Evolutionary conservation across 2,329 filamentous ascomycete genomes (phyloP), one percentile per base, ranked within the genome.

Genomic region (Onygenales sp.): DNA sequence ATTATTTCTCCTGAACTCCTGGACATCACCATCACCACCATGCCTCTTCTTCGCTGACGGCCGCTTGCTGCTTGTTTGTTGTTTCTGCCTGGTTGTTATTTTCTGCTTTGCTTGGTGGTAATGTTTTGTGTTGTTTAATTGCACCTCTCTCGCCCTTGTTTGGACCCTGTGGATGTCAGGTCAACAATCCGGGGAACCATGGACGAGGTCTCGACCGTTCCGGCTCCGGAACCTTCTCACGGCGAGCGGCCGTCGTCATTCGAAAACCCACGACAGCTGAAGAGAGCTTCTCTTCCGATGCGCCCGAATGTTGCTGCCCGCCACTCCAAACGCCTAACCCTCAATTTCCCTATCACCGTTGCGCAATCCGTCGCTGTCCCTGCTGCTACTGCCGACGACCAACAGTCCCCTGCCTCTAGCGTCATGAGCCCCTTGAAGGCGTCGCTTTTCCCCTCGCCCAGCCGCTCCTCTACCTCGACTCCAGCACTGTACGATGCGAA

Each of bases 301-400:
- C 66, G 68, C 54, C 64, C 69, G 31, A 62, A 67, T 58, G 56
- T 58, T 32, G 63, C 64, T 31, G 64, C 70, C 56, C 68, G 71
- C 48, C 73, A 75, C 58, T 59, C 67, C 36, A 76, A 75, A 60
- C 70, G 72, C 7, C 57, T 76, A 39, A 75, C 73, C 10, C 60
- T 76, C 51, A 75, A 75, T 57, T 75, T 75, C 53, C 73, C 73
- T 36, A 72, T 76, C 59, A 46, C 51, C 21, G 46, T 21, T 52
- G 44, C 33, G 10, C 39, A 54, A 56, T 48, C 44, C 49, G 39
- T 53, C 59, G 32, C 53, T 55, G 48, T 58, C 57, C 55, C 63
- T 63, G 50, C 57, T 58, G 5, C 17, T 7, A 5, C 33, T 3
- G 21, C 21, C 21, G 21, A 27, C 21, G 36, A 64, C 46, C 56